Conservation (phyloP, 331 rosid genomes). For the Spiraea crenata region DNA sequence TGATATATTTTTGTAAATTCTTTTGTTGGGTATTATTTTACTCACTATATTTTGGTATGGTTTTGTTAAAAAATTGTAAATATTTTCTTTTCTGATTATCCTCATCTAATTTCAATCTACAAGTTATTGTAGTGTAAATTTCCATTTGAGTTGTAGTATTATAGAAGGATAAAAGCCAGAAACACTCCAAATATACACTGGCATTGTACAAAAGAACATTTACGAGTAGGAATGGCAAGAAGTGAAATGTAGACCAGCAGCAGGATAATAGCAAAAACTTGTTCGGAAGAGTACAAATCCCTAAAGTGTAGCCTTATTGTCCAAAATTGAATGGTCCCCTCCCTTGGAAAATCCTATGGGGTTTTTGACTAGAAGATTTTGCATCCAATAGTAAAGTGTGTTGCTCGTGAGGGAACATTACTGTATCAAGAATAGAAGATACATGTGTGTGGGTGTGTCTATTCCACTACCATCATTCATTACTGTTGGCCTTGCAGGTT, state of each 20-base stretch:
- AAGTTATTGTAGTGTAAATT: not conserved
- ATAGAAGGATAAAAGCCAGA: not conserved
- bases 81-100: not conserved
- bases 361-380: not conserved
- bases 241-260: not conserved
- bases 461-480: conserved; percentile 5
- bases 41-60: not conserved
- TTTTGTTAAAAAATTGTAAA: not conserved
- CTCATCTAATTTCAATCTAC: not conserved
- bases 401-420: not conserved
- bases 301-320: too few relatives aligned
- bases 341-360: not conserved
- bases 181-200: not conserved
- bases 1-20: not conserved
- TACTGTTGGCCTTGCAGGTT: conserved; percentile 57
- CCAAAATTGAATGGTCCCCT: not conserved
- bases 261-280: not conserved
- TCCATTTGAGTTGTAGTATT: not conserved
- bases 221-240: not conserved
- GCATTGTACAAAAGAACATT: not conserved
- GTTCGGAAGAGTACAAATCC: not conserved
- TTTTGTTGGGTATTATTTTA: not conserved
- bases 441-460: too few relatives aligned
- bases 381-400: not conserved
- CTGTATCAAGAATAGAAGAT: not conserved